Conservation (phyloP, 345 rosid species). For the Linum trigynum region DNA sequence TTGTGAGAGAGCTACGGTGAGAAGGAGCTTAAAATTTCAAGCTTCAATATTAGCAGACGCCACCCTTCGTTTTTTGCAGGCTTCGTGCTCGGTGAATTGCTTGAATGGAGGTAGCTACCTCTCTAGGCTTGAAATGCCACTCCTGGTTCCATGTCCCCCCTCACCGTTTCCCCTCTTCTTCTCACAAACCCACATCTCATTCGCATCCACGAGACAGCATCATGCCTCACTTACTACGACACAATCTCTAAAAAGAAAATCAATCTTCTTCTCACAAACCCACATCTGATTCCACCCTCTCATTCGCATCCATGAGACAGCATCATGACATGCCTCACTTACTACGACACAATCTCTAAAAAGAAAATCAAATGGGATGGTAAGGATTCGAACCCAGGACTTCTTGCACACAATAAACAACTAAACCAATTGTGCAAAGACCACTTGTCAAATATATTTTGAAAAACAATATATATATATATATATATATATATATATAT, state of each 20-base stretch:
- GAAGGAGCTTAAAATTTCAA: not conserved
- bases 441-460: too few relatives aligned
- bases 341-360: slow-evolving; percentile 24
- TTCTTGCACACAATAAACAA: too few relatives aligned
- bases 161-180: not conserved
- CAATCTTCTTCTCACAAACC: slow-evolving; percentile 28
- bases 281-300: slow-evolving; percentile 25
- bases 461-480: too few relatives aligned
- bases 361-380: too few relatives aligned
- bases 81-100: not conserved
- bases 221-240: slow-evolving; percentile 20
- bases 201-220: slow-evolving; percentile 25
- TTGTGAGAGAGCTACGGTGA: not conserved
- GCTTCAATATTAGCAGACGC: not conserved
- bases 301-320: slow-evolving; percentile 25
- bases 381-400: too few relatives aligned
- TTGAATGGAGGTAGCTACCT: not conserved
- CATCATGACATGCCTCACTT: slow-evolving; percentile 16
- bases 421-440: too few relatives aligned
- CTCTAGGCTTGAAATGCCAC: not conserved
- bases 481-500: too few relatives aligned
- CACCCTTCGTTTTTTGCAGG: not conserved
- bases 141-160: not conserved
- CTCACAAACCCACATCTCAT: slow-evolving; percentile 22
- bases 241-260: too few relatives aligned